Conservation (phyloP, 2,329 filamentous ascomycete species). For the Neobulgaria alba region DNA sequence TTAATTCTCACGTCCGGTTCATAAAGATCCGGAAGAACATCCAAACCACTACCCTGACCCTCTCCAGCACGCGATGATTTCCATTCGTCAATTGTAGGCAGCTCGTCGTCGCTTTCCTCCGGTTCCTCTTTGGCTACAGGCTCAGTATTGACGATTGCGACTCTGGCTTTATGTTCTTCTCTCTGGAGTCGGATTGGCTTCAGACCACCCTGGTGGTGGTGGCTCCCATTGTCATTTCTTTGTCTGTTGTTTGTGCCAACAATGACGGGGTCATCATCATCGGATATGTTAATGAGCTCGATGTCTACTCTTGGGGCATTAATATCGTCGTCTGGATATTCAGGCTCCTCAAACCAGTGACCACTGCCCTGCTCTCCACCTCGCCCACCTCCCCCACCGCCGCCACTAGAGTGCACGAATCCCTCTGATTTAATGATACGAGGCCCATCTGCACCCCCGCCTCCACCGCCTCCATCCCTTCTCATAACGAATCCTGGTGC, state of each 20-base stretch:
- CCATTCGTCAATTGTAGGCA: background rate
- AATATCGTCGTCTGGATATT: slow-evolving; percentile 22
- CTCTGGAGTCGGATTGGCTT: slow-evolving; percentile 25
- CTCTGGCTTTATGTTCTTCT: slow-evolving; percentile 25
- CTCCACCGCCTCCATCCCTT: slow-evolving; percentile 1
- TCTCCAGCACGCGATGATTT: background rate
- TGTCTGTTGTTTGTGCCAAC: background rate
- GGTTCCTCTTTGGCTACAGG: background rate
- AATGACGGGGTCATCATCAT: slow-evolving; percentile 3
- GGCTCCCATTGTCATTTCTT: background rate
- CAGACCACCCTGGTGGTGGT: slow-evolving; percentile 4
- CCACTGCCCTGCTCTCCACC: background rate
- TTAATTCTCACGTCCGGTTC: no score
- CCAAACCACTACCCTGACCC: no score
- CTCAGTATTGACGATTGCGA: slow-evolving; percentile 23
- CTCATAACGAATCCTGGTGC: slow-evolving; percentile 1
- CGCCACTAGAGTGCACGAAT: background rate
- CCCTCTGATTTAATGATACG: slow-evolving; percentile 3
- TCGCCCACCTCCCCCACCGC: slow-evolving; percentile 1
- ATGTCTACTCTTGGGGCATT: slow-evolving; percentile 18
- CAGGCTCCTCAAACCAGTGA: slow-evolving; percentile 9
- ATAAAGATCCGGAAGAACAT: no score
- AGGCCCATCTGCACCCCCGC: slow-evolving; percentile 6
- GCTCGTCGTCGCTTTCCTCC: background rate
- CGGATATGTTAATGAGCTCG: slow-evolving; percentile 18